A percentile compares a stretch with the other conserved stretches of the same genome.
Evolutionary conservation across 306 rosid genomes (phyloP).

Genomic region (Medicago ruthenica): DNA sequence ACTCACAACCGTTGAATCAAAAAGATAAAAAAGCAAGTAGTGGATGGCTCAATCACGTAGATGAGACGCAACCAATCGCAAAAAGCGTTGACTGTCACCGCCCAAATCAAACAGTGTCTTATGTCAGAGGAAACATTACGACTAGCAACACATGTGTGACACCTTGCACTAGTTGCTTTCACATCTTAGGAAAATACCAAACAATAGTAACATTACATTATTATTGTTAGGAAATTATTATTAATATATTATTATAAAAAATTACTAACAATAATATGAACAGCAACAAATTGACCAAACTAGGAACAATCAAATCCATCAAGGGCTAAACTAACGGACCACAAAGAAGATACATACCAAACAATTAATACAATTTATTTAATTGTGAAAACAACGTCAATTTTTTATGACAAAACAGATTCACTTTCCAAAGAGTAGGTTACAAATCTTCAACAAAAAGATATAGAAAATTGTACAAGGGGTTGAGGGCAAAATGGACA

Average conservation of each 20-base stretch:
- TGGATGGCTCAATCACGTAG: background rate
- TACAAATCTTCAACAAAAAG: background rate
- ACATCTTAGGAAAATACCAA: background rate
- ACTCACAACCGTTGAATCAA: background rate
- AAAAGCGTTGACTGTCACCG: constrained; percentile 55
- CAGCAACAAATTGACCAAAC: background rate
- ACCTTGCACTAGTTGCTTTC: constrained; percentile 14
- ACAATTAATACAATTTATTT: background rate
- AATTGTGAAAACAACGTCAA: background rate
- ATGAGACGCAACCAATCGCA: constrained; percentile 37
- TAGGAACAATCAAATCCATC: background rate
- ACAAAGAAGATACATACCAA: background rate
- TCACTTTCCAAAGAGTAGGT: background rate
- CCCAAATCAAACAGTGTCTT: background rate
- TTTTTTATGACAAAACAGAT: background rate
- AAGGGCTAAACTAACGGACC: too few relatives aligned
- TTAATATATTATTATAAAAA: too few relatives aligned
- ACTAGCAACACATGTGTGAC: constrained; percentile 26
- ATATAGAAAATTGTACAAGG: background rate
- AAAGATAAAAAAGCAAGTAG: constrained; percentile 11
- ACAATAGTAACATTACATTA: too few relatives aligned
- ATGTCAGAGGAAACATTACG: constrained; percentile 41
- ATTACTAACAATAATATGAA: background rate
- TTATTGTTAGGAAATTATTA: background rate
- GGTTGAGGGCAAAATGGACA: constrained; percentile 18